Evolutionary conservation across 1,284 basidiomycete genomes (phyloP).

Genomic region (Cryptococcus wingfieldii): DNA sequence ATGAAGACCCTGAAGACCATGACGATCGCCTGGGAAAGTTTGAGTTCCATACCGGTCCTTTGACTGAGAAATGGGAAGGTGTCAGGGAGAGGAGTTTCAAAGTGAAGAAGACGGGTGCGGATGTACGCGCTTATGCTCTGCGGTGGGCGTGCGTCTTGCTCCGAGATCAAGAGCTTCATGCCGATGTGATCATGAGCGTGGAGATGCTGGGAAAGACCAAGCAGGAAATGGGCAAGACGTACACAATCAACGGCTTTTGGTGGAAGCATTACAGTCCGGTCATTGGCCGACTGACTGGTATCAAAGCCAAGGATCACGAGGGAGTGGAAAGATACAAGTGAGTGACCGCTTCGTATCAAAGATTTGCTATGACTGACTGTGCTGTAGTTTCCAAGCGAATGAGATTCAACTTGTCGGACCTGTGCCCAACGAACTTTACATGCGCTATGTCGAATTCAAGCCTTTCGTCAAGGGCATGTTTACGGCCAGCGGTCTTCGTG

Average conservation of each 20-base stretch:
- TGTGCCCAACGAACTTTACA: conserved; percentile 51
- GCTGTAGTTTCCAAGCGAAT: conserved; percentile 52
- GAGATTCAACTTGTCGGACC: conserved; percentile 53
- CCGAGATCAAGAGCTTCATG: conserved; percentile 18
- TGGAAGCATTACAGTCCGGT: conserved; percentile 43
- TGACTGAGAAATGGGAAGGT: conserved; percentile 27
- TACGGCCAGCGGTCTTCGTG: conserved; percentile 46
- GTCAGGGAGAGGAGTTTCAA: conserved; percentile 33
- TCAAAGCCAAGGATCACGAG: conserved; percentile 24
- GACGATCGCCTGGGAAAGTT: conserved; percentile 53
- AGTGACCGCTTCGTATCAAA: conserved; percentile 9
- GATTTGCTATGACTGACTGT: not conserved
- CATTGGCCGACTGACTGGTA: conserved; percentile 39
- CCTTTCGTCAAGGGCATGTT: conserved; percentile 53
- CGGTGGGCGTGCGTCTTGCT: conserved; percentile 31
- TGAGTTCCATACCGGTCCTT: conserved; percentile 21
- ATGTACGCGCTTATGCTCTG: conserved; percentile 38
- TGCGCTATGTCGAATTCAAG: conserved; percentile 54
- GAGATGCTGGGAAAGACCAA: conserved; percentile 49
- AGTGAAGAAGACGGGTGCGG: conserved; percentile 48
- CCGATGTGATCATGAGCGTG: conserved; percentile 31
- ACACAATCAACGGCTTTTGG: conserved; percentile 51
- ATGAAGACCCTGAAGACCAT: conserved; percentile 52
- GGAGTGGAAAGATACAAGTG: conserved; percentile 33
- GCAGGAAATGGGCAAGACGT: conserved; percentile 44